Evolutionary conservation across 208 protist genomes (phyloP).

Genomic region (Crithidia brevicula): DNA sequence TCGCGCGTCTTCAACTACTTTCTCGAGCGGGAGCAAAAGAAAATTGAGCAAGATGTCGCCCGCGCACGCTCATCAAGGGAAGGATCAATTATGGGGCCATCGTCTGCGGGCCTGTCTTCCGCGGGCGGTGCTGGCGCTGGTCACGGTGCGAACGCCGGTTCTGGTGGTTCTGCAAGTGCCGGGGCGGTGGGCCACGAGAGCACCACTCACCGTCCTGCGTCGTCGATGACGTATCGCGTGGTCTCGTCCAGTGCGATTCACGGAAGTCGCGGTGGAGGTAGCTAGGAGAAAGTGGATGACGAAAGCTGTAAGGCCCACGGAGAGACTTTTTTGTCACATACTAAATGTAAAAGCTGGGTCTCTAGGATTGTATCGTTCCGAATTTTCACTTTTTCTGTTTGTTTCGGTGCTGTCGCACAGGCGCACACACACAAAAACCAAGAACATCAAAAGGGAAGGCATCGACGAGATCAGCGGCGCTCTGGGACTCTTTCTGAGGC

Average conservation of each 20-base stretch:
- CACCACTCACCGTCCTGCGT: conserved; percentile 20
- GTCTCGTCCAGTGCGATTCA: conserved; percentile 56
- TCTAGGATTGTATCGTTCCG: no score
- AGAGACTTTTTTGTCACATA: no score
- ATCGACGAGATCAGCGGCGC: no score
- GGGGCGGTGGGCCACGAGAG: conserved; percentile 24
- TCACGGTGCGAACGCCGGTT: not conserved
- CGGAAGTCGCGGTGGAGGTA: conserved; percentile 31
- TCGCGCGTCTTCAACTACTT: conserved; percentile 70
- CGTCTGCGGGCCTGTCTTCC: not conserved
- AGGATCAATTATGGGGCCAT: conserved; percentile 4
- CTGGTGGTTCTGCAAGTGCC: conserved; percentile 7
- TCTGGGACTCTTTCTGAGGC: no score
- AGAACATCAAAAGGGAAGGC: no score
- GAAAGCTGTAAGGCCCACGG: no score
- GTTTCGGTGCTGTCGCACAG: not conserved
- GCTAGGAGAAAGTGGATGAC: no score
- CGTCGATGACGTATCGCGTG: conserved; percentile 54
- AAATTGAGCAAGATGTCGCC: conserved; percentile 61
- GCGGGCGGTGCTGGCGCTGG: conserved; percentile 3
- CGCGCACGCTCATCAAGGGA: conserved; percentile 38
- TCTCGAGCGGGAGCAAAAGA: conserved; percentile 58
- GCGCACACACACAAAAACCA: no score
- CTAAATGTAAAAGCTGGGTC: no score
- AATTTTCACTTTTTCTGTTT: no score